Evolutionary conservation across 2,329 filamentous ascomycete genomes (phyloP), one percentile per base, ranked within the genome.

Genomic region (Botrytis hyacinthi): DNA sequence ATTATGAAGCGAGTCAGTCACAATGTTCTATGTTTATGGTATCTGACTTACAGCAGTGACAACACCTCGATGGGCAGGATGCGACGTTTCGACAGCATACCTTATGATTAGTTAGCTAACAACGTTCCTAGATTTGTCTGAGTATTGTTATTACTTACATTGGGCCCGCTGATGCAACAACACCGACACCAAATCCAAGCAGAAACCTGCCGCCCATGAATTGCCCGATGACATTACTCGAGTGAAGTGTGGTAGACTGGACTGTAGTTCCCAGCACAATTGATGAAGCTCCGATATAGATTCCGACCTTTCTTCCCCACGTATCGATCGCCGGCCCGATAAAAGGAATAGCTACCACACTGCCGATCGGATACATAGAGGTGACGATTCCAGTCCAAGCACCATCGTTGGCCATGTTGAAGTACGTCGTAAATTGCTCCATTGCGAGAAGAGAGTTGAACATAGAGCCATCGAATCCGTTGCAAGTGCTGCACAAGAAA

Each of bases 201-300:
- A 90, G 80, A 80, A 90, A 89, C 40, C 88, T 85, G 6, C 88
- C 88, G 59, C 84, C 85, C 80, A 86, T 84, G 77, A 86, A 86
- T 73, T 85, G 83, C 6, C 78, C 78, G 51, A 80, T 78, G 61
- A 66, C 79, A 62, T 80, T 77, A 70, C 82, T 75, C 37, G 71
- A 73, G 44, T 73, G 57, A n/a, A 79, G 77, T 44, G 73, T 74
- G 18, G 77, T 77, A 10, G 79, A 83, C 71, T 86, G 85, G 57
- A 86, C 82, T 74, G 83, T 81, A 51, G 84, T 81, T 44, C 85
- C 85, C 66, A 86, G 51, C 59, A 86, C 79, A 73, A 86, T 83
- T 69, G 83, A 79, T 2, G 77, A 12, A 71, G 81, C 81, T 63
- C 84, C 85, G 71, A 84, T 81, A 73, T 84, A 80, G 82, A 87